phyloP scores from a whole-genome alignment of 73 alveolate species.

The Paramecium pentaurelia region DNA sequence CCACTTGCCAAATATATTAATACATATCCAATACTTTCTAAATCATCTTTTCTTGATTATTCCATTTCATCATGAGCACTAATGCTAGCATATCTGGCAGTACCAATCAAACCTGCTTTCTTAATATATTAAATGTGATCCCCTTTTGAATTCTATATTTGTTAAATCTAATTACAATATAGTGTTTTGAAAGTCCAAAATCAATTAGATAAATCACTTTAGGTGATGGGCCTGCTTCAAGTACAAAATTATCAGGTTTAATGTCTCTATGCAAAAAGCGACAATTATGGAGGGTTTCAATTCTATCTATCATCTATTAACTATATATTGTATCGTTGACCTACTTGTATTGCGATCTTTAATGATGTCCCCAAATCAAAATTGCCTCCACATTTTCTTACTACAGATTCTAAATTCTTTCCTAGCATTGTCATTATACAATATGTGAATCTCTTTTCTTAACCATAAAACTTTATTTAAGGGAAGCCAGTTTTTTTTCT shows the following conservation, averaged over 20 bases:
- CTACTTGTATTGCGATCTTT: slow-evolving; percentile 53
- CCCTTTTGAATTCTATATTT: slow-evolving; percentile 56
- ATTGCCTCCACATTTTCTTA: slow-evolving; percentile 36
- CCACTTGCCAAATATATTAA: slow-evolving; percentile 72
- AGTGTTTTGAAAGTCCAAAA: slow-evolving; percentile 64
- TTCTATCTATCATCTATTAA: slow-evolving; percentile 45
- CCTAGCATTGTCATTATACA: slow-evolving; percentile 47
- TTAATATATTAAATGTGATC: slow-evolving; percentile 73
- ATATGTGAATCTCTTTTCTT: slow-evolving; percentile 12
- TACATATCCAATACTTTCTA: slow-evolving; percentile 77
- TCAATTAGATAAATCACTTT: slow-evolving; percentile 56
- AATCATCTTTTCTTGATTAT: slow-evolving; percentile 79
- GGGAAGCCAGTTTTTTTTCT: slow-evolving; percentile 54
- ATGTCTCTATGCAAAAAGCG: slow-evolving; percentile 63
- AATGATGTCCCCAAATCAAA: slow-evolving; percentile 44
- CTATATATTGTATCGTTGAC: slow-evolving; percentile 47
- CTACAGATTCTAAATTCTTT: slow-evolving; percentile 12
- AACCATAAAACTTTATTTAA: slow-evolving; percentile 7
- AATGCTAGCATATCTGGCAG: slow-evolving; percentile 78
- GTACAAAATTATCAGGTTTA: slow-evolving; percentile 67
- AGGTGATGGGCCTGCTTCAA: slow-evolving; percentile 51
- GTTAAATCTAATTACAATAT: slow-evolving; percentile 51
- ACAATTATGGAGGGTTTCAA: slow-evolving; percentile 39
- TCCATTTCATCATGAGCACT: slow-evolving; percentile 76
- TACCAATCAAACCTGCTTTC: slow-evolving; percentile 76